These are phyloP conservation scores for Penicillium mononematosum DNA, from an alignment of 495 filamentous ascomycete species.

Conservation along the genomic window DNA sequence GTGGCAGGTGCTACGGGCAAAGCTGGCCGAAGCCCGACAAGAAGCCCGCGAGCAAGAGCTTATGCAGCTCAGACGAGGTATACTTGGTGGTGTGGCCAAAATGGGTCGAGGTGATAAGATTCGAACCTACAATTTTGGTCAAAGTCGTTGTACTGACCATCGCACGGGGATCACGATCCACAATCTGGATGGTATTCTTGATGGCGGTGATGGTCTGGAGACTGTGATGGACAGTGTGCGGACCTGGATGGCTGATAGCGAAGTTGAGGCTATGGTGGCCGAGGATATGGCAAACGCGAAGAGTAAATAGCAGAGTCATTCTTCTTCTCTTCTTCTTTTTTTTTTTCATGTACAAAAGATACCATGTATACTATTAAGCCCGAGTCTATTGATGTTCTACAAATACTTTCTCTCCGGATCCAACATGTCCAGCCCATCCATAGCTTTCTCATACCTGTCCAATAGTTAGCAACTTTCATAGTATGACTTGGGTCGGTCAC, in stretches of 20 bases:
- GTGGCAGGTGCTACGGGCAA: conserved; percentile 80
- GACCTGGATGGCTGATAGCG: conserved; percentile 72
- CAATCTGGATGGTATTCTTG: conserved; percentile 77
- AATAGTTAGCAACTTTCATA: conserved; percentile 16
- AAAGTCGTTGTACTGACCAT: conserved; percentile 94
- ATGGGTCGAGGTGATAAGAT: conserved; percentile 92
- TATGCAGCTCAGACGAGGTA: conserved; percentile 66
- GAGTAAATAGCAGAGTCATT: conserved; percentile 10
- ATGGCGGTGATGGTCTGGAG: conserved; percentile 67
- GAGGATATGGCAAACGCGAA: conserved; percentile 41
- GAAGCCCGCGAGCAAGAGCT: conserved; percentile 85
- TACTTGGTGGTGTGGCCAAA: conserved; percentile 70
- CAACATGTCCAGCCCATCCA: conserved; percentile 76
- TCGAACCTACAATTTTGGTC: conserved; percentile 90
- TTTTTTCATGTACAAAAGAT: conserved; percentile 20
- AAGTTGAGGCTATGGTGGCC: conserved; percentile 66
- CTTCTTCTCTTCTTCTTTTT: neutral
- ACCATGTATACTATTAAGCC: conserved; percentile 21
- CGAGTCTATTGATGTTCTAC: conserved; percentile 35
- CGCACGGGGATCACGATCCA: conserved; percentile 78
- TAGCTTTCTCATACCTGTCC: conserved; percentile 88
- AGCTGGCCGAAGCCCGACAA: conserved; percentile 74
- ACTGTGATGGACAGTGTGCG: conserved; percentile 78
- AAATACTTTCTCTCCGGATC: conserved; percentile 88
- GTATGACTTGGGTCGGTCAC: conserved; percentile 21